Conservation (phyloP, 768 basidiomycete species). For the Udeniomyces megalosporus region DNA sequence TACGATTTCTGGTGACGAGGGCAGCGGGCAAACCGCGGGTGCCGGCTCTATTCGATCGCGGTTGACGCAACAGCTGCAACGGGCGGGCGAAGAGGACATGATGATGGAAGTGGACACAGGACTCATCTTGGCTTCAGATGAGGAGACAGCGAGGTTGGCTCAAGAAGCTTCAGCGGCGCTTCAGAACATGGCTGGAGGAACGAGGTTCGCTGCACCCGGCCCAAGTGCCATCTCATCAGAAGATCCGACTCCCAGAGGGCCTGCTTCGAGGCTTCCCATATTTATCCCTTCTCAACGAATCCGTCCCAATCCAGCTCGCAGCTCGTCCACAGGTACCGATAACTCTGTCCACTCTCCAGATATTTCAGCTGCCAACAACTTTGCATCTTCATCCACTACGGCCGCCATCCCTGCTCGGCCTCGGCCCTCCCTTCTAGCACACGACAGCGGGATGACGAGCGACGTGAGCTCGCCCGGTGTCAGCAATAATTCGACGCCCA, state of each 20-base stretch:
- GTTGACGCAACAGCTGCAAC: constrained; percentile 10
- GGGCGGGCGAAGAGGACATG: constrained; percentile 11
- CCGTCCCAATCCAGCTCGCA: background rate
- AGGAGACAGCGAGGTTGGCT: constrained; percentile 8
- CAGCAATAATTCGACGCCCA: constrained; percentile 27
- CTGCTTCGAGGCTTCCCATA: background rate
- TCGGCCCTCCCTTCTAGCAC: background rate
- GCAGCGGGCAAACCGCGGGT: constrained; percentile 17
- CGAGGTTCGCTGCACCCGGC: no score
- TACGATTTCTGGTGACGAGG: constrained; percentile 15
- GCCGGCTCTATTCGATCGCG: background rate
- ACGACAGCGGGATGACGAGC: constrained; percentile 12
- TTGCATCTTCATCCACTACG: background rate
- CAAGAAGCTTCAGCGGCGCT: background rate
- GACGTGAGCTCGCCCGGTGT: constrained; percentile 19
- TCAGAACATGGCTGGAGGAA: background rate
- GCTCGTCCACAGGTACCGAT: background rate
- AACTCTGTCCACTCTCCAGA: background rate
- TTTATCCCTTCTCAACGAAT: background rate
- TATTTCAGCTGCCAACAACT: no score
- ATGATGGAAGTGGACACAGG: constrained; percentile 19
- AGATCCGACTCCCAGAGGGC: background rate
- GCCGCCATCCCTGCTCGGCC: background rate
- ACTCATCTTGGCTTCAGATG: background rate
- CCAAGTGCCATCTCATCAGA: background rate